Percentiles rank a stretch among this genome's conserved stretches.
Conservation (phyloP, 176 grass and related monocot species). For the Triticum monococcum region DNA sequence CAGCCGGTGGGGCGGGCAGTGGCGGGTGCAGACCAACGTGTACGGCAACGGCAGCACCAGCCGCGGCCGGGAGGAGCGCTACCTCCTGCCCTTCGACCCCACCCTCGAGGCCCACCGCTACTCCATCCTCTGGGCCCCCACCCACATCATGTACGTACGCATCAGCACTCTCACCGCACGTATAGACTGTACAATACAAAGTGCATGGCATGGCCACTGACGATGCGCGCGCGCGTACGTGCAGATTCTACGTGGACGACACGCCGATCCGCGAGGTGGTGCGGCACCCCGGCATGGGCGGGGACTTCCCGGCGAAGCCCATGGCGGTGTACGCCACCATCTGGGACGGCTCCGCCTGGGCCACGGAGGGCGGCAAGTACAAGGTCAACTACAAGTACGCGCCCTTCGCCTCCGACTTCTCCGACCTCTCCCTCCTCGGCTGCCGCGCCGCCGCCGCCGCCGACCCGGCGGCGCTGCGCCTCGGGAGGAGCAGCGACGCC, state of each 20-base stretch:
- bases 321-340: constrained; percentile 84
- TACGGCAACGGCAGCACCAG: constrained; percentile 89
- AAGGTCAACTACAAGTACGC: constrained; percentile 89
- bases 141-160: constrained; percentile 73
- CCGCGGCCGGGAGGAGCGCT: constrained; percentile 81
- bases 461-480: constrained; percentile 34
- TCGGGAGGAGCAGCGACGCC: neutral
- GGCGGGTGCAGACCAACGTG: constrained; percentile 89
- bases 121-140: constrained; percentile 69
- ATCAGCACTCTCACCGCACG: neutral
- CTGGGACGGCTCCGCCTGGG: constrained; percentile 84
- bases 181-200: neutral
- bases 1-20: constrained; percentile 70
- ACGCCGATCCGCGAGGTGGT: constrained; percentile 72
- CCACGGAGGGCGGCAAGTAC: constrained; percentile 76
- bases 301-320: constrained; percentile 76
- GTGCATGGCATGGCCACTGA: neutral
- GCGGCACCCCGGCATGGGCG: constrained; percentile 64
- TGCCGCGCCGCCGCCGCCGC: constrained; percentile 45
- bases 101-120: constrained; percentile 61
- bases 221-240: neutral
- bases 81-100: constrained; percentile 88
- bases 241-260: constrained; percentile 80
- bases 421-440: constrained; percentile 44
- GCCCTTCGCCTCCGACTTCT: constrained; percentile 60